Conservation (phyloP, 306 rosid species). For the Trifolium pratense region DNA sequence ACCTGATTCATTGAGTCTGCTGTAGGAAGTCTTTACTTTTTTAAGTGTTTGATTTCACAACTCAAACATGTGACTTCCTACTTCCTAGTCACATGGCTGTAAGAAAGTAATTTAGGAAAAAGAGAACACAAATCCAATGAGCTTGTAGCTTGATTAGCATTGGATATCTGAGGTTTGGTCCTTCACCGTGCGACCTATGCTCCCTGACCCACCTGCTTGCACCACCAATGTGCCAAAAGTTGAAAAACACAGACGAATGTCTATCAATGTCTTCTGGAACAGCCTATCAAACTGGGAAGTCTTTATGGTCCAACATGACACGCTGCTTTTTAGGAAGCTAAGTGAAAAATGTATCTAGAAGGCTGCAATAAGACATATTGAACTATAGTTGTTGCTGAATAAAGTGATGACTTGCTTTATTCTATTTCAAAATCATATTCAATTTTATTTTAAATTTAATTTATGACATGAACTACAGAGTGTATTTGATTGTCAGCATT, state of each 20-base stretch:
- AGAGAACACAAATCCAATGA: not conserved
- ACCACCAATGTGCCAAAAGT: conserved; percentile 8
- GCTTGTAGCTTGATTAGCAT: conserved; percentile 19
- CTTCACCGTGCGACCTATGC: conserved; percentile 14
- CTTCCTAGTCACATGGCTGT: conserved; percentile 5
- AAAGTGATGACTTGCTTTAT: conserved; percentile 2
- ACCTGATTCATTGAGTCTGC: not conserved
- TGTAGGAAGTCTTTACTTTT: not conserved
- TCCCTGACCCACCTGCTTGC: conserved; percentile 6
- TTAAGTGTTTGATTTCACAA: not conserved
- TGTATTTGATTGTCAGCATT: conserved; percentile 24
- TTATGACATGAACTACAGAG: not conserved
- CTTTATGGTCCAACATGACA: conserved; percentile 6
- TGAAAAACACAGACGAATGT: not conserved
- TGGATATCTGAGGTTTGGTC: conserved; percentile 20
- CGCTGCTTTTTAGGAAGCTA: not conserved
- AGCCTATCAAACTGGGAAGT: not conserved
- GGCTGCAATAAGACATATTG: conserved; percentile 10
- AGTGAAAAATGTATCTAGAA: conserved; percentile 30
- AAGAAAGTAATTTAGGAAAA: conserved; percentile 5
- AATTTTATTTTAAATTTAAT: conserved; percentile 13
- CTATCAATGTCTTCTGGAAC: not conserved
- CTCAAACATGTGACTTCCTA: conserved; percentile 2
- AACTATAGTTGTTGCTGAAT: conserved; percentile 11
- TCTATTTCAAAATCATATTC: conserved; percentile 17